Conservation (phyloP, 192 early-diverging fungal genomes). For the Pecoramyces ruminantium region DNA sequence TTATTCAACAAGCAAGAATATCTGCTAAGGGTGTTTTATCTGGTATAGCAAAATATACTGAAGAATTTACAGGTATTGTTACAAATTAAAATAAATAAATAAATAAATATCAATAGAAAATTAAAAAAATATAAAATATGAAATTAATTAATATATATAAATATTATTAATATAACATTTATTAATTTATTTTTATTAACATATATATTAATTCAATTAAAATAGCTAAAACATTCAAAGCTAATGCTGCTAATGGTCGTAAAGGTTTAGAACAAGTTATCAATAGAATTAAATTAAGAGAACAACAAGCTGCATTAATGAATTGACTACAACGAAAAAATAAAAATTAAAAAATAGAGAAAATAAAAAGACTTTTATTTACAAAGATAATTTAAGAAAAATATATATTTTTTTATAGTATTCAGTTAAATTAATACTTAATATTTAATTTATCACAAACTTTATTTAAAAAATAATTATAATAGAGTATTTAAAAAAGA, state of each 20-base stretch:
- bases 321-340: too few relatives aligned
- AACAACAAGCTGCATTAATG: background rate
- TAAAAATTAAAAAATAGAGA: too few relatives aligned
- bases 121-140: too few relatives aligned
- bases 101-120: too few relatives aligned
- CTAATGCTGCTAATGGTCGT: conserved; percentile 73
- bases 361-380: too few relatives aligned
- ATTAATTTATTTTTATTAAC: conserved; percentile 18
- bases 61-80: background rate
- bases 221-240: conserved; percentile 65
- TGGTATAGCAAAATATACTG: conserved; percentile 8
- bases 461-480: too few relatives aligned
- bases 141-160: background rate
- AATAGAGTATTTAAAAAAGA: too few relatives aligned
- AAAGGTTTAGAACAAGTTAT: conserved; percentile 74
- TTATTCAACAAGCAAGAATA: conserved; percentile 70
- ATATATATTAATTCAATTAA: conserved; percentile 64
- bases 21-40: conserved; percentile 50
- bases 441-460: too few relatives aligned
- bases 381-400: too few relatives aligned
- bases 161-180: background rate
- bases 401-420: too few relatives aligned
- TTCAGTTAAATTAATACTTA: too few relatives aligned
- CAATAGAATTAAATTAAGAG: conserved; percentile 24
- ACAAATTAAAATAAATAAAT: too few relatives aligned